Evolutionary conservation across 345 rosid species (phyloP).

Genomic region (Salix purpurea): DNA sequence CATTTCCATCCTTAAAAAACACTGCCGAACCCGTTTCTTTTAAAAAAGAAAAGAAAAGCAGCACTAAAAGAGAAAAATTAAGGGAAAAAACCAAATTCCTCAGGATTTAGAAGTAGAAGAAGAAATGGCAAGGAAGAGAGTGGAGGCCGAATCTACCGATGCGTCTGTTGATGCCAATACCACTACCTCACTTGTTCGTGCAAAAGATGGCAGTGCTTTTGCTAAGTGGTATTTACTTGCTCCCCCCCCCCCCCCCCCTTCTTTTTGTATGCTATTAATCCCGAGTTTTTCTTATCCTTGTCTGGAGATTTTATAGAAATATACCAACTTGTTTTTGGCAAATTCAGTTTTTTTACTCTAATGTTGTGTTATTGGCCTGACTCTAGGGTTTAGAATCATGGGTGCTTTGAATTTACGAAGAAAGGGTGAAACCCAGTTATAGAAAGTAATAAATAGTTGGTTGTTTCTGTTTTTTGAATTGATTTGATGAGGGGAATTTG

Average conservation of each 20-base stretch:
- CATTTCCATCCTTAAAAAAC: neutral
- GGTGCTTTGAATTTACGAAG: neutral
- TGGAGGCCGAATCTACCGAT: constrained; percentile 44
- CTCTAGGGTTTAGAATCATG: neutral
- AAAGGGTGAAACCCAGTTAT: too few relatives aligned
- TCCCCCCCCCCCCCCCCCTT: neutral
- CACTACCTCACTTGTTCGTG: constrained; percentile 52
- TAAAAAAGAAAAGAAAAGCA: too few relatives aligned
- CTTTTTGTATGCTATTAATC: neutral
- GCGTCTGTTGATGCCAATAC: neutral
- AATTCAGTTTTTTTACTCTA: neutral
- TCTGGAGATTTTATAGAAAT: neutral
- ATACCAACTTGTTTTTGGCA: neutral
- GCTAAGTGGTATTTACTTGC: constrained; percentile 50
- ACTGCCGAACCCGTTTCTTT: neutral
- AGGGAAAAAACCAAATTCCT: neutral
- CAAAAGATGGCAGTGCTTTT: constrained; percentile 84
- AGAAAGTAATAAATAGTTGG: neutral
- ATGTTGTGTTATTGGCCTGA: neutral
- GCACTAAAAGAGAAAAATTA: too few relatives aligned
- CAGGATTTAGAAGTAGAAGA: neutral
- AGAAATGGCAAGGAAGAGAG: constrained; percentile 60
- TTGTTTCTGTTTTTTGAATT: neutral
- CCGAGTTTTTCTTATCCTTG: too few relatives aligned
- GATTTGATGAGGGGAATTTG: neutral